phyloP scores from a whole-genome alignment of 371 early-diverging fungal genomes.

The Mortierella sp. region DNA sequence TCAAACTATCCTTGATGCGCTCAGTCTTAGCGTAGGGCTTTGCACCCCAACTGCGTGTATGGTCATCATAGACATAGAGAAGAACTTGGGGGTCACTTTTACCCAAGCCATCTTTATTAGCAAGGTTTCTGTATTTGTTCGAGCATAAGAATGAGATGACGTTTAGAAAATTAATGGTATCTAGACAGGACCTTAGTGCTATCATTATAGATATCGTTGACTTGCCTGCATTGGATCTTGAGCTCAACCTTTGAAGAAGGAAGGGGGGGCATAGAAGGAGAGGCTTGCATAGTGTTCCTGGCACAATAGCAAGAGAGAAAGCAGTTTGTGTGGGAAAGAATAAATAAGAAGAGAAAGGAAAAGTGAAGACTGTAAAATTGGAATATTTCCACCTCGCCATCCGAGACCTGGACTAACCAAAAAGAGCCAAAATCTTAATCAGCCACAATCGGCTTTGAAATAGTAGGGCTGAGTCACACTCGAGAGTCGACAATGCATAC shows the following conservation, averaged over 20 bases:
- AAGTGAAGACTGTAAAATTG: background rate
- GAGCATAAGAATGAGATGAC: background rate
- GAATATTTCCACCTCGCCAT: no score
- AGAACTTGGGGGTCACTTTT: slow-evolving; percentile 48
- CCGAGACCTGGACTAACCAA: no score
- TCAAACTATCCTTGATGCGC: slow-evolving; percentile 43
- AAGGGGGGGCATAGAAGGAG: background rate
- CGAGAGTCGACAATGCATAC: no score
- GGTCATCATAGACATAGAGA: slow-evolving; percentile 27
- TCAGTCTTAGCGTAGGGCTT: slow-evolving; percentile 34
- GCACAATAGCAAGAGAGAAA: background rate
- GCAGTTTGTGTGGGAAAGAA: background rate
- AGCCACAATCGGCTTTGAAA: no score
- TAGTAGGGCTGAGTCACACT: no score
- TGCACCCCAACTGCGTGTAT: slow-evolving; percentile 18
- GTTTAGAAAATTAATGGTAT: background rate
- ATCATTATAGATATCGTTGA: background rate
- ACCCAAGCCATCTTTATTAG: slow-evolving; percentile 18
- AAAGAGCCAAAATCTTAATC: no score
- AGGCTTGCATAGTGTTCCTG: background rate
- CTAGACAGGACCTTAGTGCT: background rate
- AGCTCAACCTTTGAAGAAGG: slow-evolving; percentile 35
- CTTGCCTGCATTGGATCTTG: slow-evolving; percentile 41
- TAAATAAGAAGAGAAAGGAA: background rate
- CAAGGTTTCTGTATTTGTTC: slow-evolving; percentile 12